Base-by-base conservation (phyloP, 2,329 filamentous ascomycete species). In the Dryadomyces quercivorus region DNA sequence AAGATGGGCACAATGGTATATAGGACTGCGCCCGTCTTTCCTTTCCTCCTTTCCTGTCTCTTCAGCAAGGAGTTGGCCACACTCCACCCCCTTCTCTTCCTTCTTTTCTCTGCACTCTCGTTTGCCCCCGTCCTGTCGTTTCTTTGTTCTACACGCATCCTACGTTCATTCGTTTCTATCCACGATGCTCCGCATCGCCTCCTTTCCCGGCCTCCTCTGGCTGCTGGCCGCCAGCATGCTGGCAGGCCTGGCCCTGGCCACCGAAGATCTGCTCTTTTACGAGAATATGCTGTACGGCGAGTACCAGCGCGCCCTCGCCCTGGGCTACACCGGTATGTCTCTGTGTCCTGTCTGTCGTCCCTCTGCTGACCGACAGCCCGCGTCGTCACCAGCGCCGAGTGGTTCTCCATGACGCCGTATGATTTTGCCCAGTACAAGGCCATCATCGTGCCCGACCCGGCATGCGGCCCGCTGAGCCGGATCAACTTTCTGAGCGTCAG, bases 361-460 rank as follows among this genome's bases (percentile, higher is more conserved):
- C 18, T 20, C 20, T 40, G 1, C 10, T 49, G 1, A 2, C 10
- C 36, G 15, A 3, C 26, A 60, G 59, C 50, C 51, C 56, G 56
- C 16, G 45, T 60, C 12, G 59, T 58, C 9, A 53, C 59, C 4
- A 12, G 21, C 13, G 42, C 31, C 8, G 56, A 61, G 31, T 61
- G 59, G 58, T 51, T 50, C 21, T 38, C 51, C 45, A 59, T 61
- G 59, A 69, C 65, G 8, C 68, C 69, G 2, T 63, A 63, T 40
- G 71, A 75, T 56, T 73, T 73, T 61, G 65, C 69, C 48, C 63
- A 66, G 54, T 75, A 67, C 67, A 72, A 70, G 60, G 71, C 71
- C 13, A 70, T 75, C 51, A 61, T 75, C 53, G 63, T 74, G 42
- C 67, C 69, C 7, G 72, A 75, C 56, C 66, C 69, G 12, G 61